Percentiles rank a stretch among this genome's conserved stretches.
phyloP scores from a whole-genome alignment of 2,329 filamentous ascomycete species.

The Penicillium freii region DNA sequence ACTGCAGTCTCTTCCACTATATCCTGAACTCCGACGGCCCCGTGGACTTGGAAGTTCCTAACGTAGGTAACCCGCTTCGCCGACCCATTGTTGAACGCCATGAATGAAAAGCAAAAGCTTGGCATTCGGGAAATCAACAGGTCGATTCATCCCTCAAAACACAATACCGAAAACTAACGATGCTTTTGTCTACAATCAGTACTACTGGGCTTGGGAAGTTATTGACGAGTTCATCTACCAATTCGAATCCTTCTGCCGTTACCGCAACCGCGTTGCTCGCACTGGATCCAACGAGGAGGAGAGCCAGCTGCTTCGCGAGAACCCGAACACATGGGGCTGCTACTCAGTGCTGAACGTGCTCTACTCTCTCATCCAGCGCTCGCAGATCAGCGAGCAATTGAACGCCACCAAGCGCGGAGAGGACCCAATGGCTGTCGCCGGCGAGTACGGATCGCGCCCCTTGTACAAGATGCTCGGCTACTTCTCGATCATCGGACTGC shows the following conservation, averaged over 20 bases:
- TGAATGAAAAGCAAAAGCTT: constrained; percentile 18
- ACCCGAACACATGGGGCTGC: constrained; percentile 99
- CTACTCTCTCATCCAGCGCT: constrained; percentile 97
- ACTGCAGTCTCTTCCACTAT: constrained; percentile 99
- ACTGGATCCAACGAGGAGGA: constrained; percentile 84
- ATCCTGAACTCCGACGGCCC: constrained; percentile 99
- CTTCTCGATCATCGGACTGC: constrained; percentile 96
- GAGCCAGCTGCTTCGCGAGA: constrained; percentile 84
- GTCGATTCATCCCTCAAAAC: neutral
- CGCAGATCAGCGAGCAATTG: constrained; percentile 96
- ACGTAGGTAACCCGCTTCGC: constrained; percentile 60
- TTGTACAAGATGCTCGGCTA: constrained; percentile 98
- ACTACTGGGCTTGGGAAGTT: constrained; percentile 99
- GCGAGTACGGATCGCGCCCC: constrained; percentile 91
- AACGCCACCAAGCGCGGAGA: constrained; percentile 92
- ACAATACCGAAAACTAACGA: constrained; percentile 13
- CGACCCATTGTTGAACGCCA: constrained; percentile 7
- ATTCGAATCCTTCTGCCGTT: constrained; percentile 99
- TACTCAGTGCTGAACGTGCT: constrained; percentile 99
- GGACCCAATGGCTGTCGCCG: constrained; percentile 81
- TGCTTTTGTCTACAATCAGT: constrained; percentile 53
- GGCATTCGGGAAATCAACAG: constrained; percentile 9
- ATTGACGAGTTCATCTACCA: constrained; percentile 99
- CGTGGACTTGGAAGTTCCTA: constrained; percentile 93
- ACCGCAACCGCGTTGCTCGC: constrained; percentile 86